A percentile compares a stretch with the other conserved stretches of the same genome.
Evolutionary conservation across 805 yeast species (phyloP).

Genomic region (Wickerhamomyces bisporus): DNA sequence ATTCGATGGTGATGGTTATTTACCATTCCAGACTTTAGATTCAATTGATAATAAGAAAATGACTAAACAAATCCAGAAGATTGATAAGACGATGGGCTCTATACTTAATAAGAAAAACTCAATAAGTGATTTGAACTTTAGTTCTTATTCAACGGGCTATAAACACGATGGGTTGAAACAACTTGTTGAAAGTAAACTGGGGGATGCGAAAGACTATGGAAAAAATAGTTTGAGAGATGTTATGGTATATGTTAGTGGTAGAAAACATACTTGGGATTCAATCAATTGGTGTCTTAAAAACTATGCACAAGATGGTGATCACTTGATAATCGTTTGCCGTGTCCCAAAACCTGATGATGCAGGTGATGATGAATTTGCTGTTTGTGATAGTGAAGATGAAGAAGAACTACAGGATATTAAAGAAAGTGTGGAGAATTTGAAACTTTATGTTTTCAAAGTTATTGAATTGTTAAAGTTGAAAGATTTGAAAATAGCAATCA

Average conservation of each 20-base stretch:
- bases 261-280: conserved; percentile 21
- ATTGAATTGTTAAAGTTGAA: conserved; percentile 8
- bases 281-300: conserved; percentile 20
- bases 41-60: conserved; percentile 2
- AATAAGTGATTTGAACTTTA: conserved; percentile 6
- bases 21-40: conserved; percentile 12
- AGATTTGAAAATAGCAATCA: conserved; percentile 16
- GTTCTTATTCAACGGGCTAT: conserved; percentile 15
- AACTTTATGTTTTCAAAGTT: conserved; percentile 10
- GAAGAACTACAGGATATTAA: conserved; percentile 8
- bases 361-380: conserved; percentile 1
- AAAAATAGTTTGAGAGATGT: conserved; percentile 15
- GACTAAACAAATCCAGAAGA: conserved; percentile 11
- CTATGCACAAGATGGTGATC: conserved; percentile 21
- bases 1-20: conserved; percentile 22
- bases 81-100: conserved; percentile 17
- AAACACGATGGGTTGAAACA: conserved; percentile 16
- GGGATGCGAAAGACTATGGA: background rate
- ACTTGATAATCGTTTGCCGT: conserved; percentile 15
- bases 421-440: conserved; percentile 10
- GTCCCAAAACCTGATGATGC: conserved; percentile 11
- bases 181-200: conserved; percentile 5
- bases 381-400: conserved; percentile 1
- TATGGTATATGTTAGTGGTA: conserved; percentile 19
- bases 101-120: conserved; percentile 7